Evolutionary conservation across 768 basidiomycete genomes (phyloP), one percentile per base, ranked within the genome.

Genomic region (Suillus paluster): DNA sequence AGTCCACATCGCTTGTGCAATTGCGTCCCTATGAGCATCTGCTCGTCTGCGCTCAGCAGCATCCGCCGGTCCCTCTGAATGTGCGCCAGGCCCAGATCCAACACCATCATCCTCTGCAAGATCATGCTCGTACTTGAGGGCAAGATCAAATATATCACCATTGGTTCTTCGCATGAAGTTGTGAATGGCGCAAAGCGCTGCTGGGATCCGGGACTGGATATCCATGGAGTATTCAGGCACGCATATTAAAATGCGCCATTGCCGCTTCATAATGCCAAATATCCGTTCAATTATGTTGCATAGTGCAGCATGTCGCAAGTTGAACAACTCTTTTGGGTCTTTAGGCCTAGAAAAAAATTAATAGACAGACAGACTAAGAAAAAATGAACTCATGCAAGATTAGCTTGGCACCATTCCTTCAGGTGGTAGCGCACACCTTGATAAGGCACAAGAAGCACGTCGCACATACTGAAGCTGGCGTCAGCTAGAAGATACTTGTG

Each of bases 371-470:
- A 36, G 36, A 36, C 10, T 36, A 10, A 30, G 33, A 49, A 49
- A 38, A 49, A 21, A 59, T 4, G n/a, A 8, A 49, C 8, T 17
- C 45, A 34, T 33, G 45, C 33, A 25, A 21, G 19, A 39, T 49
- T 50, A 34, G 58, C 27, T 21, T 33, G 49, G 5, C 58, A 66
- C 73, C 75, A 80, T 65, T 79, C 75, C 21, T 61, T 65, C 44
- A 79, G 68, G 62, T 80, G 77, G 69, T 79, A 80, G 8, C 70
- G 67, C 11, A 75, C 72, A 62, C 74, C 71, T 33, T 64, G 67
- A 55, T 78, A 80, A 36, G 79, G 80, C 4, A 78, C 70, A 0
- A 81, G 63, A 2, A 79, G 67, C 3, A 65, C 45, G 61, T 75
- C 41, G 42, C 57, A 44, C 41, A 21, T 42, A 17, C 41, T 25